Base-by-base conservation (phyloP, 2,329 filamentous ascomycete species). In the Dothiorella sarmentorum region DNA sequence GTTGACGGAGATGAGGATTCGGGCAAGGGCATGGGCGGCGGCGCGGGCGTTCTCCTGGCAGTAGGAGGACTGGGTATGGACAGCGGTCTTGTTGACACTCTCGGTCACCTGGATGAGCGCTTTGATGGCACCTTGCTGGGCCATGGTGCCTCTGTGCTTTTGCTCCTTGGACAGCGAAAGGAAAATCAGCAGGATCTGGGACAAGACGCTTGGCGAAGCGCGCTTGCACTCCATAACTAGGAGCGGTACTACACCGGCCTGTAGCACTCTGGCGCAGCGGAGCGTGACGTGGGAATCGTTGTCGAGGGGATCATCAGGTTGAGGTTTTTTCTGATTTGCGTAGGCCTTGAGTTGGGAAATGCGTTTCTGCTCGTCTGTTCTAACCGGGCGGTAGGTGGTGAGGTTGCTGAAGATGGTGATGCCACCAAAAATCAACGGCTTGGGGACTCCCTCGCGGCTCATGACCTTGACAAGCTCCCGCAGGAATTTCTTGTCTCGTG, bases 291-390 rank as follows among this genome's bases (percentile, higher is more conserved):
- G 85, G 2, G 86, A 80, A 59, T 96, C 87, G 61, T 91, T 84
- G 59, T 94, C 87, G 0, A 95, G 78, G 7, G 85, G 83, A 68
- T 92, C 85, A 0, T 82, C 78, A 2, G 80, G 76, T 0, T 79
- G 70, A 1, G 77, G 73, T 67, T 90, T 91, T 4, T 86, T 86
- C 0, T 91, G 89, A 69, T 96, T 90, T 13, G 94, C 94, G 67
- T 97, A 99, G 2, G 91, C 90, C 77, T 96, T 97, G 43, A 99
- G 82, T 71, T 99, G 90, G 5, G 84, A 84, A 77, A 99, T 90
- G 68, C 90, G 91, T 76, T 93, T 94, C 67, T 97, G 88, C 73
- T 99, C 94, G 63, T 97, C 93, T 0, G 90, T 87, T 38, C 92
- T 79, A 7, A 79, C 78, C 6, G 91, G 91, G 38, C 84, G 82